Conservation (phyloP, 164 flowering plant species). For the Platanus orientalis region DNA sequence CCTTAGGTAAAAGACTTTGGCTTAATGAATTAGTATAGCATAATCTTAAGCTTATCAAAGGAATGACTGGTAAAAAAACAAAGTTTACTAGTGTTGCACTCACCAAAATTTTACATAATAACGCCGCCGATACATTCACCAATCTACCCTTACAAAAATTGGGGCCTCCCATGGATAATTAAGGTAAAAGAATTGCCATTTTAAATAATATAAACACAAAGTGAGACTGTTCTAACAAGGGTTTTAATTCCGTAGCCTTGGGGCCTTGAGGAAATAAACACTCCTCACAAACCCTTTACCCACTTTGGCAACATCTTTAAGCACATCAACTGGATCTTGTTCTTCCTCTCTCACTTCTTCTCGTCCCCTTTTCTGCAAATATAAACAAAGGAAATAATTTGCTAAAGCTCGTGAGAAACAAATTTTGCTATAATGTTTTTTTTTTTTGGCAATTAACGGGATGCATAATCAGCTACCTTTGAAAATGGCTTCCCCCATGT, state of each 20-base stretch:
- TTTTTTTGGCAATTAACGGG: too few relatives aligned
- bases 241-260: slow-evolving; percentile 28
- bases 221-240: neutral
- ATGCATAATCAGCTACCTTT: slow-evolving; percentile 43
- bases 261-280: slow-evolving; percentile 60
- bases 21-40: too few relatives aligned
- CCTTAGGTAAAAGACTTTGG: too few relatives aligned
- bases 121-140: too few relatives aligned
- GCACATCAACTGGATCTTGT: slow-evolving; percentile 32
- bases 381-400: neutral
- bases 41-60: too few relatives aligned
- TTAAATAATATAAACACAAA: neutral
- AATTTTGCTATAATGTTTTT: neutral
- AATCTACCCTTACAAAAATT: neutral
- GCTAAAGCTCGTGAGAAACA: neutral
- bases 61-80: too few relatives aligned
- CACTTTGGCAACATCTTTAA: slow-evolving; percentile 57
- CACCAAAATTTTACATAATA: too few relatives aligned
- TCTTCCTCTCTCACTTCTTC: slow-evolving; percentile 41
- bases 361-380: slow-evolving; percentile 64
- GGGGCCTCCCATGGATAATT: too few relatives aligned
- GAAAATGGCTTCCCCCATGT: slow-evolving; percentile 55
- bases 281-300: slow-evolving; percentile 87
- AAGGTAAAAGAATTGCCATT: neutral
- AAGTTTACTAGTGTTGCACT: too few relatives aligned